phyloP scores from a whole-genome alignment of 371 early-diverging fungal species.

The Rhizopus arrhizus region DNA sequence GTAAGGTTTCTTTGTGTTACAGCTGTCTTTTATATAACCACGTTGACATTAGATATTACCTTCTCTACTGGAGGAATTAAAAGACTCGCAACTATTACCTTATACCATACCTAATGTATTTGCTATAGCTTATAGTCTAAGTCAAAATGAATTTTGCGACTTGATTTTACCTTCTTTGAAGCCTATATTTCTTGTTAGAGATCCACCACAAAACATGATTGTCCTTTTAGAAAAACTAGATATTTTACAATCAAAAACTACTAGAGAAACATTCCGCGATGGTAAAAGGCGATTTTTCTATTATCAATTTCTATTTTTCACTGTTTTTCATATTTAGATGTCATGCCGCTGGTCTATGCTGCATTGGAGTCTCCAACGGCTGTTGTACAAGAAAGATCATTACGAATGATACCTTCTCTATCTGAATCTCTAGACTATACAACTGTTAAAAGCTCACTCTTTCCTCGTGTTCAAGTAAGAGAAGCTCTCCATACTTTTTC shows the following conservation, averaged over 20 bases:
- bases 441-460: conserved; percentile 70
- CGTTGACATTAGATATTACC: conserved; percentile 61
- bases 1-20: conserved; percentile 25
- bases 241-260: conserved; percentile 65
- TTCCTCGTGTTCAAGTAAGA: conserved; percentile 71
- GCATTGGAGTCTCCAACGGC: conserved; percentile 65
- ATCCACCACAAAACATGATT: conserved; percentile 67
- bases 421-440: conserved; percentile 69
- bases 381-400: conserved; percentile 79
- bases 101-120: conserved; percentile 79
- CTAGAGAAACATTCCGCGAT: conserved; percentile 60
- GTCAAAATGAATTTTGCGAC: conserved; percentile 66
- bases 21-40: not conserved
- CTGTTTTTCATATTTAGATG: conserved; percentile 40
- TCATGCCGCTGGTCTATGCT: conserved; percentile 78
- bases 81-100: conserved; percentile 71
- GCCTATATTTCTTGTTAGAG: conserved; percentile 61
- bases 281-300: conserved; percentile 32
- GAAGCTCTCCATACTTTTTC: not conserved
- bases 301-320: not conserved
- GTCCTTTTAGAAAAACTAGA: conserved; percentile 68
- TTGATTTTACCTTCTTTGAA: conserved; percentile 67
- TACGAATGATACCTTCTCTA: conserved; percentile 67
- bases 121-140: conserved; percentile 61
- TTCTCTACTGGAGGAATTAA: conserved; percentile 71